Percentiles rank a stretch among this genome's conserved stretches.
Evolutionary conservation across 2,329 filamentous ascomycete species (phyloP).

Genomic region (Aspergillus clavatus): DNA sequence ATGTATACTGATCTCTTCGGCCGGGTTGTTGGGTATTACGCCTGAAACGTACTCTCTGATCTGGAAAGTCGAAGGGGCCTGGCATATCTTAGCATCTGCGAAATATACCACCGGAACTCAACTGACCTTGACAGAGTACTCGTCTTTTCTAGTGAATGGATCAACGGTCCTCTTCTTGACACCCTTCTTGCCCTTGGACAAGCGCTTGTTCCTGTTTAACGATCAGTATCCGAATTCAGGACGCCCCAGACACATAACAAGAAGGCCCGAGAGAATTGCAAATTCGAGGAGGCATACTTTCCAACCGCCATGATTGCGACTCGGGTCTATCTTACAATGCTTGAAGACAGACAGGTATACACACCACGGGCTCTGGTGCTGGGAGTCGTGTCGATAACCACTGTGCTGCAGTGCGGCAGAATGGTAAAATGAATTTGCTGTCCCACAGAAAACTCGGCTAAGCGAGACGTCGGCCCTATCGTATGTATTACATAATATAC

Average conservation of each 20-base stretch:
- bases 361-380: slow-evolving; percentile 36
- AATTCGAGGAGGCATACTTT: slow-evolving; percentile 53
- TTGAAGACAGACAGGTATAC: slow-evolving; percentile 41
- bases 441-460: slow-evolving; percentile 45
- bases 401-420: slow-evolving; percentile 30
- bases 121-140: slow-evolving; percentile 86
- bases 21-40: slow-evolving; percentile 4
- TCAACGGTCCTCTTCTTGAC: slow-evolving; percentile 99
- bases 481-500: slow-evolving; percentile 27
- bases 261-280: slow-evolving; percentile 7
- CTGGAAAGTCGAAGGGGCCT: slow-evolving; percentile 94
- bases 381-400: slow-evolving; percentile 34
- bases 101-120: not conserved
- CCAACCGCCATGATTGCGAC: slow-evolving; percentile 76
- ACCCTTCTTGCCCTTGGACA: slow-evolving; percentile 99
- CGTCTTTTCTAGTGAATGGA: slow-evolving; percentile 98
- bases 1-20: slow-evolving; percentile 6
- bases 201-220: slow-evolving; percentile 85
- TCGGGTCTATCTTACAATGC: slow-evolving; percentile 41
- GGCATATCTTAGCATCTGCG: slow-evolving; percentile 16
- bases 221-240: slow-evolving; percentile 12
- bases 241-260: not conserved
- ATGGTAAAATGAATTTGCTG: slow-evolving; percentile 35
- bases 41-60: slow-evolving; percentile 76
- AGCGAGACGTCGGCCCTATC: slow-evolving; percentile 39